Percentiles rank a stretch among this genome's conserved stretches.
Conservation (phyloP, 106 monocot genomes). For the Platanthera guangdongensis region DNA sequence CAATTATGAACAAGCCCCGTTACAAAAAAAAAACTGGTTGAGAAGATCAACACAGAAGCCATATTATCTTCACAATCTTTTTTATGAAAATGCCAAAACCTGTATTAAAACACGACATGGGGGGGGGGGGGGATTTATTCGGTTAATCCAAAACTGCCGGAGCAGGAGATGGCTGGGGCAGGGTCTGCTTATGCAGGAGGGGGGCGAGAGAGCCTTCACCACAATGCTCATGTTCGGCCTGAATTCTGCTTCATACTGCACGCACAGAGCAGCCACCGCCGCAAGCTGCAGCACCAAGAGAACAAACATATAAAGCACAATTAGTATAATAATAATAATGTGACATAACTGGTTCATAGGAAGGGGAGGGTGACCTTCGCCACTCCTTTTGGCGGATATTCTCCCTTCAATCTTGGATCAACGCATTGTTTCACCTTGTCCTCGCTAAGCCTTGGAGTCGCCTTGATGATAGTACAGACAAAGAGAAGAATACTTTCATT, state of each 20-base stretch:
- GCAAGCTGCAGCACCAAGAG: constrained; percentile 2
- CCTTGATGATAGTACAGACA: constrained; percentile 23
- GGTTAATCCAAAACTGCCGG: neutral
- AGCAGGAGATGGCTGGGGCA: neutral
- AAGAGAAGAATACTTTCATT: neutral
- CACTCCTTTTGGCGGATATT: constrained; percentile 92
- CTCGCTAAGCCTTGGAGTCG: constrained; percentile 84
- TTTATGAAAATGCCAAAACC: no score
- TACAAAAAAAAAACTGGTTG: no score
- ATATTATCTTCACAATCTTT: no score
- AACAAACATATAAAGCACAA: neutral
- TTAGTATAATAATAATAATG: neutral
- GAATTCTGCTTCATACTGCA: constrained; percentile 12
- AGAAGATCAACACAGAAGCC: no score
- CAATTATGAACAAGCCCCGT: no score
- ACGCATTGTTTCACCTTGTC: constrained; percentile 96
- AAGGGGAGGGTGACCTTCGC: constrained; percentile 53
- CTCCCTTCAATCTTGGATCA: constrained; percentile 82
- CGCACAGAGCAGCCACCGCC: constrained; percentile 9
- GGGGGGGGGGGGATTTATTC: neutral
- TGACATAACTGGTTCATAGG: no score
- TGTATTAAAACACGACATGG: neutral
- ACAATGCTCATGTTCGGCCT: constrained; percentile 13
- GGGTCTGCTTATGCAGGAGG: constrained; percentile 8
- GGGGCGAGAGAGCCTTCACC: constrained; percentile 3